phyloP scores from a whole-genome alignment of 2,329 filamentous ascomycete genomes.

The Sarocladium oryzae region DNA sequence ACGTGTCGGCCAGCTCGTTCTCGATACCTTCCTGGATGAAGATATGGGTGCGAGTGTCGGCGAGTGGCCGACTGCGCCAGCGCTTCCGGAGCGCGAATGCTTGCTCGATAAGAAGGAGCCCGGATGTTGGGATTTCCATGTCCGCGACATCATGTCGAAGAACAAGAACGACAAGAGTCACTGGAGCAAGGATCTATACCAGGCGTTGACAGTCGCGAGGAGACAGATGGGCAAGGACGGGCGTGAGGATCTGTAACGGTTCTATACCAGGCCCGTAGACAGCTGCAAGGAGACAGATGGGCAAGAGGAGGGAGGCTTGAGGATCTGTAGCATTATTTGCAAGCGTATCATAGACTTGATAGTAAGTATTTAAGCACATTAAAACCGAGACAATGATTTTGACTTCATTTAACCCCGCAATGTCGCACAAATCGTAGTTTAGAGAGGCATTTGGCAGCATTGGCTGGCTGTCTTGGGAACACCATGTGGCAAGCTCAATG shows the following conservation, averaged over 20 bases:
- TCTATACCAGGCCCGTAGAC: slow-evolving; percentile 21
- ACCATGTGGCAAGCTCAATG: no score
- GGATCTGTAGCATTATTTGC: background rate
- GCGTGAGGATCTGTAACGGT: background rate
- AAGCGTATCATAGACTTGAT: no score
- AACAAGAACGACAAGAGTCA: slow-evolving; percentile 30
- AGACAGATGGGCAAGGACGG: slow-evolving; percentile 17
- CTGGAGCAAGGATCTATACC: slow-evolving; percentile 40
- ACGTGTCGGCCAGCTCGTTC: slow-evolving; percentile 51
- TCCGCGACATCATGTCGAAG: slow-evolving; percentile 32
- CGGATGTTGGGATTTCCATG: slow-evolving; percentile 54
- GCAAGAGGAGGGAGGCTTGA: slow-evolving; percentile 4
- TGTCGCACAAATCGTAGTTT: no score
- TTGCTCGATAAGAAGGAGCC: slow-evolving; percentile 29
- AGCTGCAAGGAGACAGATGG: slow-evolving; percentile 21
- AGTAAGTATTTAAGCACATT: no score
- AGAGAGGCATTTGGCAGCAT: no score
- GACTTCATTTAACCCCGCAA: no score
- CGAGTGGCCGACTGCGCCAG: slow-evolving; percentile 43
- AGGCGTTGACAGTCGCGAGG: slow-evolving; percentile 26
- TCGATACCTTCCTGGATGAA: slow-evolving; percentile 61
- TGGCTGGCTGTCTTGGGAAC: no score
- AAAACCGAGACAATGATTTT: no score
- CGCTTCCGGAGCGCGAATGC: slow-evolving; percentile 30
- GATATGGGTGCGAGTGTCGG: slow-evolving; percentile 53